Evolutionary conservation across 495 filamentous ascomycete genomes (phyloP), one percentile per base, ranked within the genome.

Genomic region (Corynascus novoguineensis): DNA sequence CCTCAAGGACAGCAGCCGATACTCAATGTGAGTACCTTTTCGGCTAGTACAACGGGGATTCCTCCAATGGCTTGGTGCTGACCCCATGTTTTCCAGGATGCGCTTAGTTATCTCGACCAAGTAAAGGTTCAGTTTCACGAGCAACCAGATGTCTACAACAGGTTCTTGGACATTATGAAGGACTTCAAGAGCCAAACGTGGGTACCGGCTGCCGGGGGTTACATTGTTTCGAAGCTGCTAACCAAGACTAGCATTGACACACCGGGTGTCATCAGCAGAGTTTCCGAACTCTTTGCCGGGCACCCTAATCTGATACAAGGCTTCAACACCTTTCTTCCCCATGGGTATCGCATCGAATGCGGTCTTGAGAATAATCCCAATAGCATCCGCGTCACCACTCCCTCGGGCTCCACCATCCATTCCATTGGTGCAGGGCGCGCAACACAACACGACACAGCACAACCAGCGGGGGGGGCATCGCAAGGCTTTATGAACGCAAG

Each of bases 101-200:
- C 93, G 17, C 79, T 99, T 14, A 96, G 90, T 70, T 99, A 99
- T 69, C 80, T 99, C 34, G 93, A 99, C 69, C 95, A 97, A 68
- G 93, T 99, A 57, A 99, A 99, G 73, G 92, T 97, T 45, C 91
- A 96, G 61, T 99, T 99, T 64, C 86, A 89, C 51, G 91, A 97
- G 53, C 90, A 95, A 62, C 92, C 93, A 9, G 95, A 99, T 69
- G 93, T 99, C 2, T 99, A 99, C 66, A 99, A 99, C 68, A 83
- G 87, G 21, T 99, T 99, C 64, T 73, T 99, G 50, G 93, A 99
- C 61, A 99, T 99, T 49, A 99, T 99, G 95, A 99, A 99, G 71
- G 95, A 99, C 60, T 99, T 99, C 75, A 99, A 99, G 75, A 96
- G 91, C 64, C 92, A 96, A 74, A 89, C 91, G 84, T 93, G 73